Conservation (phyloP, 345 rosid genomes). For the Fremontodendron californicum region DNA sequence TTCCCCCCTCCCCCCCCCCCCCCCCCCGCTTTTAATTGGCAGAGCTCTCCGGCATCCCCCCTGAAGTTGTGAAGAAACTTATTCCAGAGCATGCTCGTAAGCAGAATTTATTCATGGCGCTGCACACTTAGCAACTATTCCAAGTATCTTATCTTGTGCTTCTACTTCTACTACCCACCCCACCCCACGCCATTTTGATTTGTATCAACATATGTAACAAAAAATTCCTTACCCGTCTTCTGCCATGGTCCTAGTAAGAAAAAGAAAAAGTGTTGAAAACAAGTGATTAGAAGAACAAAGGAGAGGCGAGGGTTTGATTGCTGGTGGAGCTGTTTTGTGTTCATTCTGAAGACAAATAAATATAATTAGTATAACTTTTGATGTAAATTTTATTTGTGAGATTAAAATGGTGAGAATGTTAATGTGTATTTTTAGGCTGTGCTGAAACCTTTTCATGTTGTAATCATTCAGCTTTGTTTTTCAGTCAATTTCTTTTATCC, state of each 20-base stretch:
- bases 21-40: constrained; percentile 8
- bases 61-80: constrained; percentile 53
- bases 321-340: constrained; percentile 7
- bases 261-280: background rate
- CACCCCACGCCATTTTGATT: constrained; percentile 10
- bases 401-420: background rate
- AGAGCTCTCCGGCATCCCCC: constrained; percentile 68
- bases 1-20: too few relatives aligned
- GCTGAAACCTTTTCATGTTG: too few relatives aligned
- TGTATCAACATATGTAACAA: background rate
- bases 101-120: constrained; percentile 84
- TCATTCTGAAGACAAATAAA: background rate
- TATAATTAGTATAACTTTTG: background rate
- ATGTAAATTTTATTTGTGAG: constrained; percentile 12
- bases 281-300: background rate
- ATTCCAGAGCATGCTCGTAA: constrained; percentile 79
- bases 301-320: background rate
- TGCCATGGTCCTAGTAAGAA: background rate
- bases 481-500: too few relatives aligned
- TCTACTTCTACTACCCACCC: background rate
- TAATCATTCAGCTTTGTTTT: too few relatives aligned
- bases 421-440: too few relatives aligned
- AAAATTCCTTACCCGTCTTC: background rate
- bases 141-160: too few relatives aligned
- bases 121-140: constrained; percentile 38